Evolutionary conservation across 768 basidiomycete species (phyloP).

Genomic region (Tubosaeta brunneosetosa): DNA sequence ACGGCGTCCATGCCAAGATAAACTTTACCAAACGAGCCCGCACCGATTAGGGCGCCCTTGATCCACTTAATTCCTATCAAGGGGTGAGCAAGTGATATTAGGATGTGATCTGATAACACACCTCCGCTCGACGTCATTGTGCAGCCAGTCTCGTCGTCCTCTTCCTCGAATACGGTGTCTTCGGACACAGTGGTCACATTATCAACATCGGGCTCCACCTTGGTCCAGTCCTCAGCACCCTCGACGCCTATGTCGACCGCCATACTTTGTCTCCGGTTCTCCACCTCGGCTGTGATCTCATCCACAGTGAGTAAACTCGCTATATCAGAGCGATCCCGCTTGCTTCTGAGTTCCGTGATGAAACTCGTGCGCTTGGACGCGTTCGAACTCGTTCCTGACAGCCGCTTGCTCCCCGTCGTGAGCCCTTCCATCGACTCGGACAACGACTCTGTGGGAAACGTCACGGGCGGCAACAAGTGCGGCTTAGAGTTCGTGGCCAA

Average conservation of each 20-base stretch:
- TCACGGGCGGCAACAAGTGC: constrained; percentile 72
- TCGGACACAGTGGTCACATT: constrained; percentile 47
- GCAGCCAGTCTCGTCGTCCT: constrained; percentile 48
- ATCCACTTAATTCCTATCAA: constrained; percentile 85
- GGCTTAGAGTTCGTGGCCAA: constrained; percentile 35
- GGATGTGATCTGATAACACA: constrained; percentile 18
- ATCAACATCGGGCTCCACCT: constrained; percentile 52
- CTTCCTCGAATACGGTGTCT: constrained; percentile 44
- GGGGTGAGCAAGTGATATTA: neutral
- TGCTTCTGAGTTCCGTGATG: constrained; percentile 76
- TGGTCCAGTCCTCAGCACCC: constrained; percentile 68
- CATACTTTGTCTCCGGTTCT: constrained; percentile 54
- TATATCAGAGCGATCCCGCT: constrained; percentile 81
- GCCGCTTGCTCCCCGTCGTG: constrained; percentile 31
- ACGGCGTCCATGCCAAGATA: constrained; percentile 94
- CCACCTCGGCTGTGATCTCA: constrained; percentile 95
- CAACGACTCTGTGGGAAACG: constrained; percentile 72
- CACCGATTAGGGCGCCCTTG: constrained; percentile 92
- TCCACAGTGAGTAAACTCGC: constrained; percentile 93
- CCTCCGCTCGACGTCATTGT: constrained; percentile 54
- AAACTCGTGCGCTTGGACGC: constrained; percentile 67
- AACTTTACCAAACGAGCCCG: constrained; percentile 92
- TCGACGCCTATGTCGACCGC: constrained; percentile 42
- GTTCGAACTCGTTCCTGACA: constrained; percentile 44
- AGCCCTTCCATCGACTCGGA: constrained; percentile 71